phyloP scores from a whole-genome alignment of 148 eudicot species.

The Fagopyrum tataricum region DNA sequence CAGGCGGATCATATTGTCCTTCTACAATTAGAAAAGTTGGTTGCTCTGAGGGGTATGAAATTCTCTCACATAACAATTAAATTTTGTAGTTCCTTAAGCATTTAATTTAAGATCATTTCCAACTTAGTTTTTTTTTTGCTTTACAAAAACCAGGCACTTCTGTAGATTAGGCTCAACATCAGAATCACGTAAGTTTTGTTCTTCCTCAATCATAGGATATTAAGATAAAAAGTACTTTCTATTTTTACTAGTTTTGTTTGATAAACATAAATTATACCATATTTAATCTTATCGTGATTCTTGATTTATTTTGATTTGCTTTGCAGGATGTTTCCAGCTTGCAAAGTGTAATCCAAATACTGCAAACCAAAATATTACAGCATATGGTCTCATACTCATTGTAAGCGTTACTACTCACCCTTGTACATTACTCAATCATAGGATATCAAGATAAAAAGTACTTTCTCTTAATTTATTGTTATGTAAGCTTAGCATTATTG shows the following conservation, averaged over 20 bases:
- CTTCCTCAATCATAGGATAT: background rate
- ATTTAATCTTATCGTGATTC: background rate
- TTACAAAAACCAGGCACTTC: slow-evolving; percentile 51
- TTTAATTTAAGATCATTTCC: background rate
- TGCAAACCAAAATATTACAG: slow-evolving; percentile 66
- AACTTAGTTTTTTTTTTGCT: background rate
- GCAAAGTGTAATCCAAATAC: slow-evolving; percentile 65
- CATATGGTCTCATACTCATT: slow-evolving; percentile 63
- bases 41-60: slow-evolving; percentile 58
- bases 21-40: slow-evolving; percentile 39
- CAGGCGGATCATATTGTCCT: slow-evolving; percentile 87
- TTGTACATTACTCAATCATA: background rate
- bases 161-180: slow-evolving; percentile 77
- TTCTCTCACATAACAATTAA: slow-evolving; percentile 15
- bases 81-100: background rate
- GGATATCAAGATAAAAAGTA: too few relatives aligned
- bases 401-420: slow-evolving; percentile 36
- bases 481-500: background rate
- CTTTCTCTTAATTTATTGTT: too few relatives aligned
- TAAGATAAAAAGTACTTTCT: background rate
- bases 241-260: background rate
- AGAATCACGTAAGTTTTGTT: slow-evolving; percentile 40
- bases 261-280: background rate
- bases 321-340: slow-evolving; percentile 73
- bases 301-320: background rate